Evolutionary conservation across 805 yeast genomes (phyloP).

Genomic region (Candida michaelii): DNA sequence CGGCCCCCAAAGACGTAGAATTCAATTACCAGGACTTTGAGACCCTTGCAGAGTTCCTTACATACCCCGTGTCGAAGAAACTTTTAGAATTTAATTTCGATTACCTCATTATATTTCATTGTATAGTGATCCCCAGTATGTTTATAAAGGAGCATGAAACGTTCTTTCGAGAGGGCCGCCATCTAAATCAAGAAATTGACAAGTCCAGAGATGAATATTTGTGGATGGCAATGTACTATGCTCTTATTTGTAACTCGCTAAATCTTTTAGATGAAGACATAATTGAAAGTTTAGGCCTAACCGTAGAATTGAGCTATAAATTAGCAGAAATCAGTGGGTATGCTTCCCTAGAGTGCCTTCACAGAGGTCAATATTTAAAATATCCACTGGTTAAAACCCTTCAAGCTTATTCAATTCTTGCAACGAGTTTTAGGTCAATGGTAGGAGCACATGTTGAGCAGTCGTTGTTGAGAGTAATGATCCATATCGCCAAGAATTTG

Average conservation of each 20-base stretch:
- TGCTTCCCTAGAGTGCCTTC: slow-evolving; percentile 30
- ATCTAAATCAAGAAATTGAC: slow-evolving; percentile 22
- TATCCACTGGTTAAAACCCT: slow-evolving; percentile 23
- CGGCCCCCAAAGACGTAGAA: slow-evolving; percentile 6
- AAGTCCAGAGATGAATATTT: slow-evolving; percentile 24
- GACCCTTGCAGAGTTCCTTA: slow-evolving; percentile 7
- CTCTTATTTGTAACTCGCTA: slow-evolving; percentile 27
- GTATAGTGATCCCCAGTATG: slow-evolving; percentile 13
- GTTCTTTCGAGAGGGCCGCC: slow-evolving; percentile 27
- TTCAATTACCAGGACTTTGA: slow-evolving; percentile 8
- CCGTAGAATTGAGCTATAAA: slow-evolving; percentile 23
- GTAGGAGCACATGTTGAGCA: slow-evolving; percentile 29
- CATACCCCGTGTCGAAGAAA: slow-evolving; percentile 4
- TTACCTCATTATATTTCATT: slow-evolving; percentile 18
- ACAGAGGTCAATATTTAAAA: slow-evolving; percentile 32
- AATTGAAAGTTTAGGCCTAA: slow-evolving; percentile 19
- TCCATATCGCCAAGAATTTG: slow-evolving; percentile 23
- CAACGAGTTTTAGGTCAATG: slow-evolving; percentile 24
- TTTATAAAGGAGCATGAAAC: slow-evolving; percentile 14
- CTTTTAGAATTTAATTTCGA: slow-evolving; percentile 15
- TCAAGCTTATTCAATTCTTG: slow-evolving; percentile 25
- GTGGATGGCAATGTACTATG: slow-evolving; percentile 29
- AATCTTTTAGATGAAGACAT: slow-evolving; percentile 23
- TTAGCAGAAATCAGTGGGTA: slow-evolving; percentile 27
- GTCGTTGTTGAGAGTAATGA: slow-evolving; percentile 19